Evolutionary conservation across 2,329 filamentous ascomycete species (phyloP).

Genomic region (Blastomyces gilchristii): DNA sequence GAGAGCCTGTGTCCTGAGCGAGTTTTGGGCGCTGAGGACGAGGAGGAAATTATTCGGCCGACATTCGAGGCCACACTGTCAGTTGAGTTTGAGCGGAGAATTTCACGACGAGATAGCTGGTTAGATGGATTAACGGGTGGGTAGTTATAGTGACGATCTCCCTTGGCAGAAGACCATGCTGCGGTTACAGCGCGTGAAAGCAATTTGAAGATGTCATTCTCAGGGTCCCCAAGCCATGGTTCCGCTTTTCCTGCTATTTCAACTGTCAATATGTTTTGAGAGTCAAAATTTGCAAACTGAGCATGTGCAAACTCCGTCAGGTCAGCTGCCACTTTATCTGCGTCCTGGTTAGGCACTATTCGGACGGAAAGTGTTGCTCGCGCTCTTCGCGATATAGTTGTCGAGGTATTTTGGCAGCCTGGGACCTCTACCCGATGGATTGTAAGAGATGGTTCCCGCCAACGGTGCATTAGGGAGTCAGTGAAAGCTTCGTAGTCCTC

Average conservation of each 20-base stretch:
- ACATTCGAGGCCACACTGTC: constrained; percentile 33
- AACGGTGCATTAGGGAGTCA: constrained; percentile 77
- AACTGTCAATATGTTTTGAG: constrained; percentile 69
- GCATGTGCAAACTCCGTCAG: constrained; percentile 58
- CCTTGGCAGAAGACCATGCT: constrained; percentile 55
- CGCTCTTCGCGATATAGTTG: constrained; percentile 75
- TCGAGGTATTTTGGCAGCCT: constrained; percentile 73
- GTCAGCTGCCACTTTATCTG: constrained; percentile 60
- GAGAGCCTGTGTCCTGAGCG: constrained; percentile 12
- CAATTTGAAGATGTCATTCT: constrained; percentile 81
- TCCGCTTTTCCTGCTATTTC: constrained; percentile 89
- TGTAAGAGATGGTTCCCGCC: constrained; percentile 90
- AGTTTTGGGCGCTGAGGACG: constrained; percentile 12
- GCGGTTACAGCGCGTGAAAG: constrained; percentile 75
- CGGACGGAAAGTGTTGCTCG: constrained; percentile 82
- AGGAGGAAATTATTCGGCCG: constrained; percentile 31
- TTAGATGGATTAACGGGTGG: constrained; percentile 20
- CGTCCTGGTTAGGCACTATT: constrained; percentile 85
- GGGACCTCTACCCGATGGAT: constrained; percentile 90
- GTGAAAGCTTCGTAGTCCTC: constrained; percentile 61
- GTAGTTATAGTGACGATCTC: constrained; percentile 26
- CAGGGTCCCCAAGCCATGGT: constrained; percentile 87
- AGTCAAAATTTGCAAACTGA: constrained; percentile 64
- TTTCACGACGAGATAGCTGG: constrained; percentile 15
- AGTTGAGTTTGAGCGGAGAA: constrained; percentile 28